Evolutionary conservation across 1,284 basidiomycete genomes (phyloP), one percentile per base, ranked within the genome.

Genomic region (Anthracocystis walkeri): DNA sequence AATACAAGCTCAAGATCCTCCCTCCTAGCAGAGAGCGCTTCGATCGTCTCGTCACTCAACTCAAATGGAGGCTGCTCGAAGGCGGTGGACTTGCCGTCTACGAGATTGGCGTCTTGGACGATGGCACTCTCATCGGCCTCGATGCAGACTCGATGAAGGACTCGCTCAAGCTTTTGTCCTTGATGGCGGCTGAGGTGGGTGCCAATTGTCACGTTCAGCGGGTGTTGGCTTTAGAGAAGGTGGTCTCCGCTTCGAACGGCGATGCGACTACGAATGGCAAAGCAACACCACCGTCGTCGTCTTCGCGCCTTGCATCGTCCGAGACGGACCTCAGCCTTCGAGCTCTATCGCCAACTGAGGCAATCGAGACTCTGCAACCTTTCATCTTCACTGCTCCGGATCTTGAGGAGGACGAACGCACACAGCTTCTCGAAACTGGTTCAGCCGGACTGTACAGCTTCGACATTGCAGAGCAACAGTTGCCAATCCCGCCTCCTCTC

Each of bases 1-100:
- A 85, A 54, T 85, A 85, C 77, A 85, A 85, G 62, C 78, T 81
- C 64, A 82, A 83, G 61, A 79, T 85, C 55, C 63, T 83, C 2
- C 82, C 79, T 4, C 71, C 80, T n/a, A 76, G 77, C 38, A 66
- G 69, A 7, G 72, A 77, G 42, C 81, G 84, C 23, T 84, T 83
- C 57, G 76, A 84, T 53, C 75, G 81, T 20, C 76, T 85, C 42
- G 80, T 80, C 50, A 85, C 84, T 1, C 84, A 85, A 65, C 75
- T 85, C 50, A 82, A 82, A 38, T 85, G 82, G 84, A 73, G 84
- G n/a, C 73, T 85, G 11, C 73, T 78, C 21, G 80, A 85, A 67
- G 84, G 84, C 4, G 81, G 72, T 5, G 84, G 84, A 16, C 50
- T 75, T 2, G 82, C 82, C 38, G 62, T 83, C 18, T 85, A 85